Base-by-base conservation (phyloP, 2,329 filamentous ascomycete species). In the Verticillium klebahnii region DNA sequence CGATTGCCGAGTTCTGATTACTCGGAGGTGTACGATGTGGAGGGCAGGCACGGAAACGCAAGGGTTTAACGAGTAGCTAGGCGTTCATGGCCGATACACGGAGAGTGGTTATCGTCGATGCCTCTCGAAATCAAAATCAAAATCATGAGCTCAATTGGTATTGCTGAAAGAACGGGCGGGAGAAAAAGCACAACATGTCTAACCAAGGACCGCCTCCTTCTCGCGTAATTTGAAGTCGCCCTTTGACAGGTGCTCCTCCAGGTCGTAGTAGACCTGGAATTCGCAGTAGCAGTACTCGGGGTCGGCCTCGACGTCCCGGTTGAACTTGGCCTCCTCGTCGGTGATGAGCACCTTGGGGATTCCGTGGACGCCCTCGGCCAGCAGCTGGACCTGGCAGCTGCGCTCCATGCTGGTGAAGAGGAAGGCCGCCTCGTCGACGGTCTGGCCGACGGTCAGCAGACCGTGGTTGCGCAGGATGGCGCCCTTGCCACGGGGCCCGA, bases 351-450 rank as follows among this genome's bases (percentile, higher is more conserved):
- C 69, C 69, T 78, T 79, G 9, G 67, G 57, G 3, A 74, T 61
- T 7, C 71, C 68, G 5, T 68, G 69, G 2, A 70, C 71, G 8
- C 69, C 65, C 72, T 92, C 89, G n/a, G 85, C 84, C 61, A 85
- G 76, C 45, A 92, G 74, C 72, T 92, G 90, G 17, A 89, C 80
- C 60, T 85, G 81, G 69, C 89, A 92, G 12, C 82, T 85, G 34
- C 85, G 80, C 71, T 92, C 89, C 75, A 91, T 80, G 5, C 87
- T 76, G 0, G 85, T 86, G 71, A 89, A 91, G 61, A 90, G 72
- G 71, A 86, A 91, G 0, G 88, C 88, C 0, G 89, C 89, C 73
- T 92, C 89, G 66, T 92, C 89, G 1, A 92, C 89, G 0, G 88
- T 92, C 4, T 72, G 68, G 0, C 89, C 89, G 0, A 90, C 88